Conservation (phyloP, 2,329 filamentous ascomycete species). For the Penicillium concentricum region DNA sequence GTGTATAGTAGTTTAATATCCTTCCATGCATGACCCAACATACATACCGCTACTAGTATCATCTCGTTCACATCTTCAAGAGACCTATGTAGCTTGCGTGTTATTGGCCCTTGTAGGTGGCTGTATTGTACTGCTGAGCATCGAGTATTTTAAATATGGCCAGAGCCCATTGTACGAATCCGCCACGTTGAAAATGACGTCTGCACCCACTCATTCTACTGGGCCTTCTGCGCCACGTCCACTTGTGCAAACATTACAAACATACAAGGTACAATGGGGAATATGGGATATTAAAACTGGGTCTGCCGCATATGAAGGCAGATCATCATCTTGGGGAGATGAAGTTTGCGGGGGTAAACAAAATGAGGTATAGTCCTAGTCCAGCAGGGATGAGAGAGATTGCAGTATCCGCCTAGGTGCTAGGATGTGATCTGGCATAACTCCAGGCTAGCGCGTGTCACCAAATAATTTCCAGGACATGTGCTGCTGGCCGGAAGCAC, state of each 20-base stretch:
- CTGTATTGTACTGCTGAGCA: neutral
- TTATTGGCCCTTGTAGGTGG: neutral
- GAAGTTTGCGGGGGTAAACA: neutral
- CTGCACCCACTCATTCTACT: neutral
- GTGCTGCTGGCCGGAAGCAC: neutral
- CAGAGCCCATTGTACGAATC: neutral
- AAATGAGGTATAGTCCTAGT: neutral
- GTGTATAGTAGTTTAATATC: neutral
- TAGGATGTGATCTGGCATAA: neutral
- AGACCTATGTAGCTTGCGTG: too few relatives aligned
- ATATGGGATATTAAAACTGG: neutral
- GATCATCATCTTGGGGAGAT: neutral
- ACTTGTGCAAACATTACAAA: neutral
- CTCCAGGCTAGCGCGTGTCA: neutral
- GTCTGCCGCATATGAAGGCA: neutral
- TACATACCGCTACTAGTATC: neutral
- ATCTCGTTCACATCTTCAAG: too few relatives aligned
- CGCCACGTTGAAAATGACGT: slow-evolving; percentile 3
- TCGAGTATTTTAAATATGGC: neutral
- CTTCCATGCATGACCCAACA: neutral
- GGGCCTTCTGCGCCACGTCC: neutral
- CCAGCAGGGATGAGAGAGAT: neutral
- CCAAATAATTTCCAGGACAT: too few relatives aligned
- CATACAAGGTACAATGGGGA: neutral
- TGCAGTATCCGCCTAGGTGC: neutral